Conservation (phyloP, 164 flowering plant species). For the Kingdonia uniflora region DNA sequence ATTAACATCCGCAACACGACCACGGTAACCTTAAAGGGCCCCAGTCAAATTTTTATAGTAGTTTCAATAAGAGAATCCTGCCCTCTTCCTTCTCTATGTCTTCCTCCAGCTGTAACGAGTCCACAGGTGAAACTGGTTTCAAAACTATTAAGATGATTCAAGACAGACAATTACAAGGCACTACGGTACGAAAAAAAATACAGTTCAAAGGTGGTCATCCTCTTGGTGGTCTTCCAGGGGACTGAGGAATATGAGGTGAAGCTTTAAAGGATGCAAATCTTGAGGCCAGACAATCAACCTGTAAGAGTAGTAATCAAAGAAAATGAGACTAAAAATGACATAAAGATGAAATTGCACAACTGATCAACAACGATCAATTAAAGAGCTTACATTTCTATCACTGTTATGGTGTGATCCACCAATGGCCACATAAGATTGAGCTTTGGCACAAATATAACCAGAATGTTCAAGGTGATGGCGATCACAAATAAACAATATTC, state of each 20-base stretch:
- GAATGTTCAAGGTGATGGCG: conserved; percentile 98
- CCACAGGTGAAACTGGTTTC: neutral
- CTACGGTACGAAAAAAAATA: conserved; percentile 11
- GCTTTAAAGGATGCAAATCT: conserved; percentile 45
- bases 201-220: conserved; percentile 52
- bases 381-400: conserved; percentile 55
- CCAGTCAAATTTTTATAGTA: conserved; percentile 63
- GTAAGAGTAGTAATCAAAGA: conserved; percentile 1
- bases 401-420: conserved; percentile 76
- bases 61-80: conserved; percentile 71
- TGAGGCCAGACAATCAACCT: conserved; percentile 48
- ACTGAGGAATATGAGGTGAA: conserved; percentile 46
- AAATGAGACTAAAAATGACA: neutral
- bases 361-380: neutral
- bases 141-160: neutral
- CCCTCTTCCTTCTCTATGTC: conserved; percentile 79
- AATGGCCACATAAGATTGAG: conserved; percentile 63
- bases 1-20: conserved; percentile 71
- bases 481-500: conserved; percentile 74
- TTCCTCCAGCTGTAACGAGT: conserved; percentile 51
- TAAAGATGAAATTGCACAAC: neutral
- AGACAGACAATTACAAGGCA: neutral
- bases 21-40: conserved; percentile 87
- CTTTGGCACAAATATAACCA: conserved; percentile 90
- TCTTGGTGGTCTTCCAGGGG: conserved; percentile 63